phyloP scores from a whole-genome alignment of 176 grass and related monocot species.

The Aechmea fasciata region DNA sequence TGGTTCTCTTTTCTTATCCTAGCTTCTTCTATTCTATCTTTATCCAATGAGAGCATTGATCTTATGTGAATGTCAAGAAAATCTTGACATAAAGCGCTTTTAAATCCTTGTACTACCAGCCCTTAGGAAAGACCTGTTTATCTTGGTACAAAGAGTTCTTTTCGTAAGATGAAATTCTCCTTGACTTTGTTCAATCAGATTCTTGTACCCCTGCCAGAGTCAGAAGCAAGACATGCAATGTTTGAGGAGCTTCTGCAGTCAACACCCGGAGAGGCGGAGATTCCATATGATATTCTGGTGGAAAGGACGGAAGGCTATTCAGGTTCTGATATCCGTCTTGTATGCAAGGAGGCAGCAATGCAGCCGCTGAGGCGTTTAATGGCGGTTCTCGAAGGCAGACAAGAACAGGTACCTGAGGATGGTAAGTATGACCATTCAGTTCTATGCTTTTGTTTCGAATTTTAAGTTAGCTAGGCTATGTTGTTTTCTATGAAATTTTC shows the following conservation, averaged over 20 bases:
- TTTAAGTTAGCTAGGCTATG: background rate
- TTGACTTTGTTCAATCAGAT: constrained; percentile 53
- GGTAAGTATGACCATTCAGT: constrained; percentile 43
- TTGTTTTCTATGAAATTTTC: background rate
- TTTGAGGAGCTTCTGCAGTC: constrained; percentile 72
- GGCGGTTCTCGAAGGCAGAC: constrained; percentile 45
- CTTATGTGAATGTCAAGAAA: no score
- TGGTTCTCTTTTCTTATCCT: background rate
- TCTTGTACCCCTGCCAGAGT: constrained; percentile 85
- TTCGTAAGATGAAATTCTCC: background rate
- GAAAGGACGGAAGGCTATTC: constrained; percentile 86
- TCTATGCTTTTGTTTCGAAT: background rate
- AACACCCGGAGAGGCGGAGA: constrained; percentile 29
- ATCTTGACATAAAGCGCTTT: background rate
- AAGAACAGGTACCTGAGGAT: constrained; percentile 49
- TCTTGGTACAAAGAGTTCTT: background rate
- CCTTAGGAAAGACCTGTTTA: background rate
- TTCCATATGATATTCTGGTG: constrained; percentile 62
- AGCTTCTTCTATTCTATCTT: background rate
- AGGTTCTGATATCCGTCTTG: constrained; percentile 81
- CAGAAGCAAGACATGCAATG: constrained; percentile 81
- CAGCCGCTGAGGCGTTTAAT: constrained; percentile 81
- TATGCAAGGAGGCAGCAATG: constrained; percentile 97
- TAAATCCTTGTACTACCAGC: background rate
- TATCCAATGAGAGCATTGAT: background rate